Conservation (phyloP, 192 early-diverging fungal species). For the Backusella parvicylindrica region DNA sequence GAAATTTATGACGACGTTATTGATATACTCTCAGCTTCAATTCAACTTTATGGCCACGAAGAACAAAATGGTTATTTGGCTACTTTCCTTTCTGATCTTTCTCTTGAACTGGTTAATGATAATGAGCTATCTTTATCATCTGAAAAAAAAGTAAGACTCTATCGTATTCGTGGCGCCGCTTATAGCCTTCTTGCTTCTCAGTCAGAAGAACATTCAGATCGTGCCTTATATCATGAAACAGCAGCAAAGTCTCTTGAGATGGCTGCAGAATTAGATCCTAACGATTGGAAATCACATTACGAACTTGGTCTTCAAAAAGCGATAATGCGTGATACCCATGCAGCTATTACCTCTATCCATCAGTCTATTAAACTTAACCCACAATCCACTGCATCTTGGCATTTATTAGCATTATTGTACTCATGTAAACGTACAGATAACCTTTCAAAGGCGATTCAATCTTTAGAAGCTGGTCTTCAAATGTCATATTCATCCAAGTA, state of each 20-base stretch:
- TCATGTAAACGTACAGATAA: slow-evolving; percentile 58
- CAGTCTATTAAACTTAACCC: slow-evolving; percentile 54
- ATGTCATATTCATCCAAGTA: slow-evolving; percentile 38
- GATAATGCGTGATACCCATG: slow-evolving; percentile 52
- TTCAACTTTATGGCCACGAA: slow-evolving; percentile 8
- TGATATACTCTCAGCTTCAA: neutral
- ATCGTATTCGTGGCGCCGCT: neutral
- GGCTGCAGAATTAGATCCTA: slow-evolving; percentile 46
- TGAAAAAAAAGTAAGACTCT: neutral
- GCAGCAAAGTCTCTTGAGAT: slow-evolving; percentile 29
- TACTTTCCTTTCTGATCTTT: neutral
- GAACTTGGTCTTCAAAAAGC: slow-evolving; percentile 64
- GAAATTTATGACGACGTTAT: neutral
- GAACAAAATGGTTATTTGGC: slow-evolving; percentile 4
- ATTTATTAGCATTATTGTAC: slow-evolving; percentile 61
- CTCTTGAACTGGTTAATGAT: neutral
- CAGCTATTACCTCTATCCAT: slow-evolving; percentile 49
- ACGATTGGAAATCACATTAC: slow-evolving; percentile 53
- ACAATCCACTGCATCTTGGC: slow-evolving; percentile 63
- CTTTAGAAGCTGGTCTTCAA: slow-evolving; percentile 59
- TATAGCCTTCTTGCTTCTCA: slow-evolving; percentile 4
- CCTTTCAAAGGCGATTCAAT: slow-evolving; percentile 54
- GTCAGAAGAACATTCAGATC: neutral
- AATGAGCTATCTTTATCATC: neutral
- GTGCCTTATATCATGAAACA: neutral